phyloP scores from a whole-genome alignment of 129 eudicot genomes.

The Saussurea involucrata region DNA sequence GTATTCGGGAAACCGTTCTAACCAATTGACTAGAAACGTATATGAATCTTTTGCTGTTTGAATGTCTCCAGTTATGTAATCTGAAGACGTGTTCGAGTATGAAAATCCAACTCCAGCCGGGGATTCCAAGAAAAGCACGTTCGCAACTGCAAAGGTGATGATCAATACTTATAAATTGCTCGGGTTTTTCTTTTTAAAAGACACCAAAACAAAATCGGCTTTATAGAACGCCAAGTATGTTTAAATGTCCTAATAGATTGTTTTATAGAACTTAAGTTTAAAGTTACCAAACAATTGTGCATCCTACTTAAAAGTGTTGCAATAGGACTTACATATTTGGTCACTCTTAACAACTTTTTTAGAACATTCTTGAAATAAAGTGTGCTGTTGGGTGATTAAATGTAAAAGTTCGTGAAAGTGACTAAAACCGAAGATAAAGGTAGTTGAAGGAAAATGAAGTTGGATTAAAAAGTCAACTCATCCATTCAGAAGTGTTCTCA shows the following conservation, averaged over 20 bases:
- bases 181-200: not conserved
- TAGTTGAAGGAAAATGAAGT: no score
- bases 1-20: conserved; percentile 61
- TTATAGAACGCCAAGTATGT: not conserved
- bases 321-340: not conserved
- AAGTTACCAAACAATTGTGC: not conserved
- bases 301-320: not conserved
- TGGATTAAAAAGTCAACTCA: no score
- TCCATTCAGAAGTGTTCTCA: no score
- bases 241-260: not conserved
- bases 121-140: conserved; percentile 58
- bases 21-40: no score
- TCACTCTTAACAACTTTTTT: not conserved
- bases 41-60: no score
- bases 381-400: no score
- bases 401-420: no score
- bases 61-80: no score
- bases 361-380: not conserved
- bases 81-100: no score
- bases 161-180: not conserved
- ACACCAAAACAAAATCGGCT: not conserved
- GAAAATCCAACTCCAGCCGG: conserved; percentile 79
- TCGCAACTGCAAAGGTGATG: conserved; percentile 46
- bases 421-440: no score
- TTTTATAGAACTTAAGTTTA: not conserved